Base-by-base conservation (phyloP, 2,329 filamentous ascomycete species). In the Didymella exigua region DNA sequence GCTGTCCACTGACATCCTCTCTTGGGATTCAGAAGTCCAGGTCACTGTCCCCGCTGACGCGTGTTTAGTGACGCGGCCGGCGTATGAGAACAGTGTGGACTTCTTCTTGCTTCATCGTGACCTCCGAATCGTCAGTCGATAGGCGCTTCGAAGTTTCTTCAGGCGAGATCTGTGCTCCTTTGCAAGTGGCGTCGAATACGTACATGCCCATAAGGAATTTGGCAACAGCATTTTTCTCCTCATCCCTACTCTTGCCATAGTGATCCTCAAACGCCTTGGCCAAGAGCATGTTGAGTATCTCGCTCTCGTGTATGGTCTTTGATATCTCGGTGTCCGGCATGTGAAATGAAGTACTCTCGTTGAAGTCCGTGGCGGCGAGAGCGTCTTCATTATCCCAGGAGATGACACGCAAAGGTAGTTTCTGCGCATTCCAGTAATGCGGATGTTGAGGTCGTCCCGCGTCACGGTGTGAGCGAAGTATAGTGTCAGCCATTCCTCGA, bases 361-460 rank as follows among this genome's bases (percentile, higher is more conserved):
- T 37, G 19, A 71, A 24, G 2, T 63, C 66, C 59, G 69, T 62
- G 10, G 67, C 69, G 7, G 69, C 67, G 14, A 69, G 53, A 10
- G 54, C 49, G 14, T 69, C 66, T 34, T 43, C 40, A 8, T 19
- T 36, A 2, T 58, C 53, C 69, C 68, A 71, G 9, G 44, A 41
- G 16, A 60, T 60, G 38, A 62, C 67, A n/a, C 59, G 64, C 11
- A 61, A 19, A 2, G 68, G 62, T 8, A 33, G 43, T 14, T 49
- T 62, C 29, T 61, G 48, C 9, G 65, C 62, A 70, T 62, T 7
- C 55, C 21, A 29, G 60, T 60, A 37, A 65, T 49, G 19, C 63
- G 64, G 11, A 41, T 21, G 29, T 65, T 43, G 6, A 70, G 48
- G 4, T 70, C 61, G 7, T 54, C 47, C 58, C 58, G 63, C 1